These are phyloP conservation scores for Russula earlei DNA, from an alignment of 768 basidiomycete species.

Conservation along the genomic window DNA sequence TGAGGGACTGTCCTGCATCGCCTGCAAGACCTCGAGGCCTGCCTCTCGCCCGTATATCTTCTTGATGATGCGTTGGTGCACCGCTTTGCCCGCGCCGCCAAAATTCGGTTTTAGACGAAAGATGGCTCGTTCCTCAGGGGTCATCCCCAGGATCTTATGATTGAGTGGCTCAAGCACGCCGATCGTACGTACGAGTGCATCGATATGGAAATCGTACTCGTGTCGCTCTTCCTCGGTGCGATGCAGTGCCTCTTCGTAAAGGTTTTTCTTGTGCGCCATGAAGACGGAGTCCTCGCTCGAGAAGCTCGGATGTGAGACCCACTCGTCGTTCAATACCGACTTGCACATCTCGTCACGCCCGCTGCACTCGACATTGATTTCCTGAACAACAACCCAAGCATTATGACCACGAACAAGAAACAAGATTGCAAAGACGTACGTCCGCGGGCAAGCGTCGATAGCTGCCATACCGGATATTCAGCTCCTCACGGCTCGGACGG, in stretches of 20 bases:
- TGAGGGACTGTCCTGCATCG: slow-evolving; percentile 89
- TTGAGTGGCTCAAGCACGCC: slow-evolving; percentile 84
- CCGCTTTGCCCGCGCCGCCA: slow-evolving; percentile 72
- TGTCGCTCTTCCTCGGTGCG: slow-evolving; percentile 96
- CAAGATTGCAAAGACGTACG: slow-evolving; percentile 40
- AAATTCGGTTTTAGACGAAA: slow-evolving; percentile 89
- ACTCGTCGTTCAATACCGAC: slow-evolving; percentile 93
- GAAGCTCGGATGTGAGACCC: slow-evolving; percentile 97
- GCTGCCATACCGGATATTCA: slow-evolving; percentile 72
- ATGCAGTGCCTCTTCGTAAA: slow-evolving; percentile 93
- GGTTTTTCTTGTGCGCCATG: slow-evolving; percentile 84
- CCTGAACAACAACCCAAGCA: slow-evolving; percentile 37
- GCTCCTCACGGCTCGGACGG: slow-evolving; percentile 51
- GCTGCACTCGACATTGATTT: slow-evolving; percentile 79
- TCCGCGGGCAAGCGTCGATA: slow-evolving; percentile 75
- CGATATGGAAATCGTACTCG: slow-evolving; percentile 98
- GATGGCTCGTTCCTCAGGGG: slow-evolving; percentile 61
- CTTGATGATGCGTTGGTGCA: slow-evolving; percentile 90
- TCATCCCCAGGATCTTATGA: slow-evolving; percentile 74
- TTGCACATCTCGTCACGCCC: slow-evolving; percentile 97
- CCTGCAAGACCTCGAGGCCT: slow-evolving; percentile 70
- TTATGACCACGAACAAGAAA: not conserved
- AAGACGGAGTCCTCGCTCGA: slow-evolving; percentile 91
- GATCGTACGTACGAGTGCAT: slow-evolving; percentile 89
- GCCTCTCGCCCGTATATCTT: slow-evolving; percentile 92